A percentile compares a stretch with the other conserved stretches of the same genome.
Evolutionary conservation across 352 stramenopile species (phyloP).

Genomic region (Phytophthora quininea): DNA sequence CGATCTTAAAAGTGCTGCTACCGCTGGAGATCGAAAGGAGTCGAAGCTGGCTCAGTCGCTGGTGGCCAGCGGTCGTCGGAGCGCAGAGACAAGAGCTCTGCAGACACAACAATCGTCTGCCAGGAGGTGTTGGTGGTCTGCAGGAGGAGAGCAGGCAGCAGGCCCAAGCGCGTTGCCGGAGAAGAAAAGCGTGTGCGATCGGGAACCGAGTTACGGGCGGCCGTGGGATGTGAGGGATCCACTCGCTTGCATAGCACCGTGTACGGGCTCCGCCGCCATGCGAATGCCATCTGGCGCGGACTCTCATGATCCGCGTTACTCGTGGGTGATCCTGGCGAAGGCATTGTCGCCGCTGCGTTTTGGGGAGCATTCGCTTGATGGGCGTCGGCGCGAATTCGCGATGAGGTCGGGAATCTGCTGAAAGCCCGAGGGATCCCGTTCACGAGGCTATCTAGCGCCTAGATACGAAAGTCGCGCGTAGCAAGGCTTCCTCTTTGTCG

Average conservation of each 20-base stretch:
- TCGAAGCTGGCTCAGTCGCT: not conserved
- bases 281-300: not conserved
- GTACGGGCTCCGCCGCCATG: not conserved
- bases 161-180: too few species aligned
- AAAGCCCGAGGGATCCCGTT: not conserved
- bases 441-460: not conserved
- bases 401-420: not conserved
- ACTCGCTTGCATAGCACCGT: constrained; percentile 3
- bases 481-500: too few species aligned
- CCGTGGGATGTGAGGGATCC: constrained; percentile 2
- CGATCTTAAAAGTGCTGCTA: not conserved
- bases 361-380: not conserved
- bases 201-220: not conserved
- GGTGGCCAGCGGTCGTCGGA: not conserved
- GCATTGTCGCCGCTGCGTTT: not conserved
- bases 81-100: not conserved
- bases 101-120: too few species aligned
- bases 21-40: not conserved
- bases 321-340: not conserved
- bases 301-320: not conserved
- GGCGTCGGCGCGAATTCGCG: not conserved
- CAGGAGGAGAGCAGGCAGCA: not conserved
- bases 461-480: not conserved
- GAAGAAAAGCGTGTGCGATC: not conserved
- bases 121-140: too few species aligned